These are phyloP conservation scores for Trifolium fragiferum DNA, from an alignment of 306 rosid species.

Conservation along the genomic window DNA sequence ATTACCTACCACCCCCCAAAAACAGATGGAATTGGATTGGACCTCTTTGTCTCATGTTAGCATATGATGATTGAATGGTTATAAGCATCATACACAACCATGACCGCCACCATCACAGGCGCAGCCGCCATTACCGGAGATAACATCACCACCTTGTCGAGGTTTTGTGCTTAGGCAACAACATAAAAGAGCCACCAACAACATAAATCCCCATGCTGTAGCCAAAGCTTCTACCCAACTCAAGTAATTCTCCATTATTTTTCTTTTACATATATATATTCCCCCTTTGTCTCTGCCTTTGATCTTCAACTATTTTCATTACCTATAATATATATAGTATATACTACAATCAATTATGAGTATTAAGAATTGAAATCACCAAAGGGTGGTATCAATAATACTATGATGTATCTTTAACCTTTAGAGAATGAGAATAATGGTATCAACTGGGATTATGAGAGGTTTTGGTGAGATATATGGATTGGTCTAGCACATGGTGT, in stretches of 20 bases:
- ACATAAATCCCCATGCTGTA: constrained; percentile 68
- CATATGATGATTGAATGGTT: background rate
- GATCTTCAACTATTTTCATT: constrained; percentile 20
- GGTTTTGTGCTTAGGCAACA: constrained; percentile 82
- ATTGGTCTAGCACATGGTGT: constrained; percentile 9
- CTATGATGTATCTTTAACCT: background rate
- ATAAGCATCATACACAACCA: constrained; percentile 42
- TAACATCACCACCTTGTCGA: constrained; percentile 44
- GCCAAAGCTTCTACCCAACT: constrained; percentile 72
- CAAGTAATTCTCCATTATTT: constrained; percentile 47
- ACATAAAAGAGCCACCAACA: constrained; percentile 68
- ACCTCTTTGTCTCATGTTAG: too few species aligned
- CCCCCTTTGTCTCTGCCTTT: background rate
- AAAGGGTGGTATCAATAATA: background rate
- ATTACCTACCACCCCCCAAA: background rate
- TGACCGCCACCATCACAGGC: constrained; percentile 74
- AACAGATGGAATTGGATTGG: too few species aligned
- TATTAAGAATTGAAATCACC: background rate
- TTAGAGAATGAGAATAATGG: constrained; percentile 4
- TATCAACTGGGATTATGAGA: background rate
- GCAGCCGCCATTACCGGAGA: constrained; percentile 55
- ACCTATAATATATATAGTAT: background rate
- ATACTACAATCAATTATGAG: background rate
- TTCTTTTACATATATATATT: background rate
- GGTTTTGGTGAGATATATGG: background rate